Evolutionary conservation across 768 basidiomycete genomes (phyloP).

Genomic region (Suillus brevipes): DNA sequence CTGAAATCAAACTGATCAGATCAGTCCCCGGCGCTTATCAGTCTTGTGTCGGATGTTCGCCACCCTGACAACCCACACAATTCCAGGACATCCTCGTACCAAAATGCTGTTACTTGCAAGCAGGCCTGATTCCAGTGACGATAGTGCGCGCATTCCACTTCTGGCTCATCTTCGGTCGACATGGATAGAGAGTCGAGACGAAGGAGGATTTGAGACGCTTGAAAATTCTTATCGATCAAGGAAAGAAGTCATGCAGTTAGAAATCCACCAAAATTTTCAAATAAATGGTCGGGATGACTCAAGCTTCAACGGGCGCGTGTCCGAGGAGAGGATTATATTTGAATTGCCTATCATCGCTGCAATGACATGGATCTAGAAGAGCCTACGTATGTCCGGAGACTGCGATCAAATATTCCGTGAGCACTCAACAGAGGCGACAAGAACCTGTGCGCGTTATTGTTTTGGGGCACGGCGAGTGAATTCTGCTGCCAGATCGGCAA

Average conservation of each 20-base stretch:
- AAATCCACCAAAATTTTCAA: conserved; percentile 26
- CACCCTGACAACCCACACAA: not conserved
- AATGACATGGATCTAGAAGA: conserved; percentile 40
- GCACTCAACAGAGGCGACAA: conserved; percentile 49
- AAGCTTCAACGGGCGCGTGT: conserved; percentile 30
- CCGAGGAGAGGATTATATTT: conserved; percentile 1
- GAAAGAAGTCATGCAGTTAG: conserved; percentile 8
- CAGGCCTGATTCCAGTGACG: conserved; percentile 40
- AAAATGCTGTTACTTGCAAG: conserved; percentile 25
- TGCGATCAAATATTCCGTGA: conserved; percentile 60
- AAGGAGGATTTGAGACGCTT: conserved; percentile 45
- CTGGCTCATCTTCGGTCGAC: conserved; percentile 54
- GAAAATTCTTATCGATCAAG: not conserved
- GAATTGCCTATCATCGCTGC: conserved; percentile 34
- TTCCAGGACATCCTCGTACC: not conserved
- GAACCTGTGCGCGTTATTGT: conserved; percentile 57
- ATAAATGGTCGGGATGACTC: conserved; percentile 32
- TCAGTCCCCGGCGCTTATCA: conserved; percentile 45
- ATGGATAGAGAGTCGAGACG: conserved; percentile 13
- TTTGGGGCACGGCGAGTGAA: conserved; percentile 57
- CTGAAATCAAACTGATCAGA: conserved; percentile 18
- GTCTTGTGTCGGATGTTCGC: conserved; percentile 57
- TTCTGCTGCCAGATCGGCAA: not conserved
- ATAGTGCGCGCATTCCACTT: conserved; percentile 47
- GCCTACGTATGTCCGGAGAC: conserved; percentile 26